Evolutionary conservation across 768 basidiomycete species (phyloP), one percentile per base, ranked within the genome.

Genomic region (Psilocybe sp.): DNA sequence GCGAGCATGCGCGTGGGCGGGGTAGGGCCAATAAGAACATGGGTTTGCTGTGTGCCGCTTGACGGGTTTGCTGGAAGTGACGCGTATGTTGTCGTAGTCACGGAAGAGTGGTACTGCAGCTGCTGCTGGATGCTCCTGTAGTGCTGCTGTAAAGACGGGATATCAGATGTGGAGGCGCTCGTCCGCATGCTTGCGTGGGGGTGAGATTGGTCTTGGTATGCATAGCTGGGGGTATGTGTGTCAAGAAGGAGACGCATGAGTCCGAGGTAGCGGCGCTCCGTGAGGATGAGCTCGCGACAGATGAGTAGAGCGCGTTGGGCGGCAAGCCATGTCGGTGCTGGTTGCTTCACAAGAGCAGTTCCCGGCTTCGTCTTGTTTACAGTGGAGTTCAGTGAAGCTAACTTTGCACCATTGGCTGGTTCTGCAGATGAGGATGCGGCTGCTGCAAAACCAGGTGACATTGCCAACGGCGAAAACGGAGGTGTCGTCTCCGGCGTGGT

Each of bases 1-100:
- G 70, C 60, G 15, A 73, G 58, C 71, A 87, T 78, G 10, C 80
- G 66, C 13, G 78, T 67, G 6, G 84, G 78, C 13, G 81, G 79
- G 1, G 75, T 67, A 1, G 73, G 63, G n/a, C 31, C 69, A 19
- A 73, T 77, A 12, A 63, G 58, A 7, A 28, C 23, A 7, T 28
- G 23, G 23, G 23, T 28, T 28, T 28, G 23, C 23, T 28, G 23
- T 28, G 23, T 4, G 23, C 23, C 23, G 23, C 23, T 28, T 28
- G 23, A 28, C 23, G 23, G 23, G 23, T 28, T 3, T 7, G 23
- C 7, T 28, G 23, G 3, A 28, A 28, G 23, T 28, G 23, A 28
- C 7, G 23, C 23, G 23, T 28, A 7, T 7, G 23, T 28, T 4
- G 23, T 28, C 3, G 23, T 7, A 3, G 7, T 7, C 23, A 28